These are phyloP conservation scores for Elongisporangium undulatum DNA, from an alignment of 352 stramenopile species.

Conservation along the genomic window DNA sequence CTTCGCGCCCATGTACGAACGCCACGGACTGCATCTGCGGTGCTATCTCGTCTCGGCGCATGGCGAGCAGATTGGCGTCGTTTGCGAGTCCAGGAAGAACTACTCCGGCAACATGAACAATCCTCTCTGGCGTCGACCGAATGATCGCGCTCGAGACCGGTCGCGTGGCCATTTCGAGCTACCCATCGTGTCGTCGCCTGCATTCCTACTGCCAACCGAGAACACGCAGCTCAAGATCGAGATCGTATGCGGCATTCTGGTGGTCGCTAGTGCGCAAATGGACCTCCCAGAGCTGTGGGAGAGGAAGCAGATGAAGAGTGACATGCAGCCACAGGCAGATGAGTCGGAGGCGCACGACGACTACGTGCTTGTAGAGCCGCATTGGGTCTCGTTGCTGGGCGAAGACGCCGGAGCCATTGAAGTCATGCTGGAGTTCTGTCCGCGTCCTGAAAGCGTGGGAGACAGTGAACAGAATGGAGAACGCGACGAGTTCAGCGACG, in stretches of 20 bases:
- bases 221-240: conserved; percentile 49
- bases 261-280: conserved; percentile 35
- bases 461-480: conserved; percentile 1
- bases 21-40: conserved; percentile 36
- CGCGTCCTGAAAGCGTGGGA: conserved; percentile 9
- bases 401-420: conserved; percentile 39
- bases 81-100: conserved; percentile 40
- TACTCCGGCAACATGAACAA: conserved; percentile 29
- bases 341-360: conserved; percentile 8
- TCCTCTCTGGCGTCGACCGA: conserved; percentile 30
- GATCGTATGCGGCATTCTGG: conserved; percentile 43
- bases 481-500: conserved; percentile 1
- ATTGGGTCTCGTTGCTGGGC: conserved; percentile 42
- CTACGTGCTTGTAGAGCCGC: conserved; percentile 18
- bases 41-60: conserved; percentile 20
- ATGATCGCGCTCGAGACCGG: conserved; percentile 18
- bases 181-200: conserved; percentile 12
- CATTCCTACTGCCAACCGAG: conserved; percentile 21
- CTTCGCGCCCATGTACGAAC: conserved; percentile 38
- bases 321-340: conserved; percentile 1
- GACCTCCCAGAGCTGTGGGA: conserved; percentile 24
- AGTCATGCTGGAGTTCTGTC: conserved; percentile 45
- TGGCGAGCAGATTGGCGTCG: conserved; percentile 20
- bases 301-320: conserved; percentile 3
- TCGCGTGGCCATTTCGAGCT: conserved; percentile 33